These are phyloP conservation scores for Arthrobotrys entomopaga DNA, from an alignment of 2,329 filamentous ascomycete genomes.

Conservation along the genomic window DNA sequence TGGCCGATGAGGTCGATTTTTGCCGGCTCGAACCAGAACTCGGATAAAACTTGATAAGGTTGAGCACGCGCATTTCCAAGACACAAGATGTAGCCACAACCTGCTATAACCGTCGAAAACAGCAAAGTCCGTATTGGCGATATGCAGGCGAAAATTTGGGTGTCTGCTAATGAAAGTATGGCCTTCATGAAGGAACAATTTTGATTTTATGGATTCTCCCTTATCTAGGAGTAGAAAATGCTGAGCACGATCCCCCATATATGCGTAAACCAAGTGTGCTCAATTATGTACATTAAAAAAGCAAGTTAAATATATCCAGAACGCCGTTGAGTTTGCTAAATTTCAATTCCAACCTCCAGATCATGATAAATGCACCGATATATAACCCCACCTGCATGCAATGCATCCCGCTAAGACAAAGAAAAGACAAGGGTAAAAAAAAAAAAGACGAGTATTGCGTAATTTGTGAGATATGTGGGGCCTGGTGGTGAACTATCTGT, in stretches of 20 bases:
- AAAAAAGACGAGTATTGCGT: not conserved
- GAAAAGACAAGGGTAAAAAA: slow-evolving; percentile 15
- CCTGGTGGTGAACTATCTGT: too few species aligned
- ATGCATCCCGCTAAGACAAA: slow-evolving; percentile 25
- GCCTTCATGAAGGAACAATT: too few species aligned
- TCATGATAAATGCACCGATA: slow-evolving; percentile 3
- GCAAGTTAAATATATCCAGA: not conserved
- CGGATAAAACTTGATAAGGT: slow-evolving; percentile 8
- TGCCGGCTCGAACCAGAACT: not conserved
- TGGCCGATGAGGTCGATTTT: not conserved
- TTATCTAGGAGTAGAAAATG: too few species aligned
- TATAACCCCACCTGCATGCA: slow-evolving; percentile 16
- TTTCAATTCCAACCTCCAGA: not conserved
- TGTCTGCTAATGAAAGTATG: too few species aligned
- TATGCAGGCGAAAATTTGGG: too few species aligned
- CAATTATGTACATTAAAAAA: not conserved
- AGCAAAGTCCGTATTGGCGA: slow-evolving; percentile 5
- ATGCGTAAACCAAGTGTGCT: too few species aligned
- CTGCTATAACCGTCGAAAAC: slow-evolving; percentile 24
- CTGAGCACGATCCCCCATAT: too few species aligned
- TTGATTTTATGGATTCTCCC: too few species aligned
- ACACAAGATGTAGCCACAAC: slow-evolving; percentile 21
- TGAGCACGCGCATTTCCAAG: slow-evolving; percentile 20
- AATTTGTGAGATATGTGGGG: too few species aligned
- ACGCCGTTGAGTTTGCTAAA: not conserved